Evolutionary conservation across 1,139 yeast species (phyloP).

Genomic region (Trichomonascaceae sp.): DNA sequence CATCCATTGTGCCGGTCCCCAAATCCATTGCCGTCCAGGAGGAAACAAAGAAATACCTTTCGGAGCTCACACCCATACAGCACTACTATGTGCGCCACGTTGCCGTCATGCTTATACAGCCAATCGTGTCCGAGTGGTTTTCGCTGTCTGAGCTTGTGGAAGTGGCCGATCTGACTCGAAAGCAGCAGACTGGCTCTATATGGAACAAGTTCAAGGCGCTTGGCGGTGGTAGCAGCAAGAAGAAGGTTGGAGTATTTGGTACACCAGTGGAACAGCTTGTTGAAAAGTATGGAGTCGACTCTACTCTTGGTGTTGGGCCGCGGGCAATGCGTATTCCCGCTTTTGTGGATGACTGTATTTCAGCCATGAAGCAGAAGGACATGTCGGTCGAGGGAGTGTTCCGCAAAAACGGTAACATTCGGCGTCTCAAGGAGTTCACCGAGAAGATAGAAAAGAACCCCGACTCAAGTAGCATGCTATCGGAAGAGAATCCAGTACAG

Average conservation of each 20-base stretch:
- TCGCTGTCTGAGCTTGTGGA: constrained; percentile 40
- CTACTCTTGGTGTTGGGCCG: constrained; percentile 82
- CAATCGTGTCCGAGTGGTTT: constrained; percentile 26
- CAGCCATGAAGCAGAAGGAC: constrained; percentile 79
- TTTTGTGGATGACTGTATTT: constrained; percentile 72
- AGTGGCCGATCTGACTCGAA: constrained; percentile 36
- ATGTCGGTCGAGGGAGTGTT: constrained; percentile 96
- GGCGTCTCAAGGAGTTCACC: constrained; percentile 61
- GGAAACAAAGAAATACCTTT: constrained; percentile 37
- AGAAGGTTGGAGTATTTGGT: constrained; percentile 53
- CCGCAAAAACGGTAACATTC: constrained; percentile 91
- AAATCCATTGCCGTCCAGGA: constrained; percentile 11
- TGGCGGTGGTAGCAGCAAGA: constrained; percentile 22
- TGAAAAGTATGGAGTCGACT: constrained; percentile 68
- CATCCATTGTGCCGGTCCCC: constrained; percentile 12
- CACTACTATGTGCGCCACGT: constrained; percentile 51
- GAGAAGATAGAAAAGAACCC: constrained; percentile 69
- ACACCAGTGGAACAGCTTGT: constrained; percentile 60
- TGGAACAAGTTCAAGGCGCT: constrained; percentile 62
- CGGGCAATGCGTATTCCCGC: constrained; percentile 64
- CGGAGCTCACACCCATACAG: constrained; percentile 55
- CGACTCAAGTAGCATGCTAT: constrained; percentile 55
- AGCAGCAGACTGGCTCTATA: constrained; percentile 27
- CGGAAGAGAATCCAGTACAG: constrained; percentile 77
- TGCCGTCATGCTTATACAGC: constrained; percentile 49